phyloP scores from a whole-genome alignment of 192 early-diverging fungal genomes.

The Allomyces javanicus region DNA sequence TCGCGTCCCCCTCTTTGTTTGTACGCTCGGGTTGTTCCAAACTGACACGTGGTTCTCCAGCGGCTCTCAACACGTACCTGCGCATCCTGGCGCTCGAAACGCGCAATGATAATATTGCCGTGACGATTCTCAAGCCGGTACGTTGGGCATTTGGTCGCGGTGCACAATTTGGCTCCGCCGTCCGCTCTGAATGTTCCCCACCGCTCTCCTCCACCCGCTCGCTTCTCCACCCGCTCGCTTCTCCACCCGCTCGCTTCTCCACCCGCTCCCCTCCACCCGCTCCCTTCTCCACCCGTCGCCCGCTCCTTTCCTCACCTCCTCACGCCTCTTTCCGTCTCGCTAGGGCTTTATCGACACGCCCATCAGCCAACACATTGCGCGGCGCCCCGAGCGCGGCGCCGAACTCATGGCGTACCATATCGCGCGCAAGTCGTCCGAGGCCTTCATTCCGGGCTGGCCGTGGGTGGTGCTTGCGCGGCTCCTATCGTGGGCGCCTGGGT shows the following conservation, averaged over 20 bases:
- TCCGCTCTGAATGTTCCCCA: too few relatives aligned
- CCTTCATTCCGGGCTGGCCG: neutral
- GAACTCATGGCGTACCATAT: neutral
- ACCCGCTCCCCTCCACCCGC: too few relatives aligned
- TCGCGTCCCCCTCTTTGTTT: neutral
- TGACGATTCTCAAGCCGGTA: neutral
- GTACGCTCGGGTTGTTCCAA: too few relatives aligned
- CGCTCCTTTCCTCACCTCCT: too few relatives aligned
- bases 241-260: too few relatives aligned
- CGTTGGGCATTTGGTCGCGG: too few relatives aligned
- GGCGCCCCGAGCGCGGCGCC: neutral
- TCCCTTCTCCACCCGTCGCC: too few relatives aligned
- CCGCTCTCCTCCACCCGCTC: too few relatives aligned
- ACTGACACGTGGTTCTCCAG: neutral
- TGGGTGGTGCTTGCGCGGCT: neutral
- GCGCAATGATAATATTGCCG: neutral
- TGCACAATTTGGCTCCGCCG: too few relatives aligned
- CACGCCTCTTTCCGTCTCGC: too few relatives aligned
- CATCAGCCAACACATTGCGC: neutral
- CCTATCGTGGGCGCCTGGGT: too few relatives aligned
- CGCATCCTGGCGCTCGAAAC: neutral
- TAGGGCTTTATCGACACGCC: neutral
- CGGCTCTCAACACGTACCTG: neutral
- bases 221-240: too few relatives aligned
- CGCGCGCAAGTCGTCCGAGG: neutral